Evolutionary conservation across 768 basidiomycete genomes (phyloP), one percentile per base, ranked within the genome.

Genomic region (Dacryopinax primogenitus): DNA sequence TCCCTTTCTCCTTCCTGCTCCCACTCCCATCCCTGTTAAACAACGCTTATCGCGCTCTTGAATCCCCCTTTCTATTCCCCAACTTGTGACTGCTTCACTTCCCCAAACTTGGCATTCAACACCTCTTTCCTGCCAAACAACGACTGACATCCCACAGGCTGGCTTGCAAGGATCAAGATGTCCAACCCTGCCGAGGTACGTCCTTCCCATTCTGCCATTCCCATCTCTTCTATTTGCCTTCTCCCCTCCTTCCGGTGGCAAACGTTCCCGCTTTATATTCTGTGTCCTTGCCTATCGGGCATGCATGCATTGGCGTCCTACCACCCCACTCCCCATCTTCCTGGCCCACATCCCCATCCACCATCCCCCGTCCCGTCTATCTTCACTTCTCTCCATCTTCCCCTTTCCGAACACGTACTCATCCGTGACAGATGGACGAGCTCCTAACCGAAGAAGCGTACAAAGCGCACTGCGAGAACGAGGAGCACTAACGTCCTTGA

Each of bases 161-260:
- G 95, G 95, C 84, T 99, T 51, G 93, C 88, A 84, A 94, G 90
- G 80, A 86, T 99, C 71, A 84, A 87, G 74, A 75, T 96, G 47
- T 82, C 87, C 23, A 76, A 89, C 66, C 86, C 87, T 3, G 75
- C 80, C 1, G 90, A 98, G 82, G 90, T 92, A 74, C 39, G 80
- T 66, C 15, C 18, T 11, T 61, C 39, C 39, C 12, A 32, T 45
- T 13, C 39, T 62, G n/a, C 33, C 26, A 62, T 33, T 16, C 16
- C 1, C 18, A 23, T 30, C 33, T 63, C n/a, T 45, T 11, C 37
- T 62, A 45, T 23, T 16, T 6, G 13, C 9, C 30, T 1, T 65
- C 62, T 15, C 28, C 33, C 39, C 39, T 63, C 1, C 62, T 7
- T 32, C 62, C 7, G 36, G n/a, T n/a, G n/a, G n/a, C n/a, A n/a